These are phyloP conservation scores for Gaertneriomyces semiglobifer DNA, from an alignment of 192 early-diverging fungal genomes.

Conservation along the genomic window DNA sequence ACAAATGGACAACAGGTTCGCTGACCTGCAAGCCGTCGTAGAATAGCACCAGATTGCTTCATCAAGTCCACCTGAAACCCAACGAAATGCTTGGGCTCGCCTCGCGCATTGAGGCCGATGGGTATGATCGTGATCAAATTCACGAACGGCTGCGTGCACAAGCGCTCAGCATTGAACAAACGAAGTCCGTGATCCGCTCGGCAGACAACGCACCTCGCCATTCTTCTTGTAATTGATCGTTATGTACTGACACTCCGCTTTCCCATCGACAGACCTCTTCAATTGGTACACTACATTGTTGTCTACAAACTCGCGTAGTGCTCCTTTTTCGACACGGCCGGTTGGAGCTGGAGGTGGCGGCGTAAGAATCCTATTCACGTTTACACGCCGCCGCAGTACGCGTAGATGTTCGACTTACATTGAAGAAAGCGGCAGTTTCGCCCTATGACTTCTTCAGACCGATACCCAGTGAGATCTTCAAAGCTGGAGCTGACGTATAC, in stretches of 20 bases:
- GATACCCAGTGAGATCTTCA: slow-evolving; percentile 54
- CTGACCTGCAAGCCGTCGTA: slow-evolving; percentile 48
- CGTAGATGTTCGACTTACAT: slow-evolving; percentile 11
- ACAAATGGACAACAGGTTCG: background rate
- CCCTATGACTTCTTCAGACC: slow-evolving; percentile 30
- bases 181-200: background rate
- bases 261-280: slow-evolving; percentile 43
- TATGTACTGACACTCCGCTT: slow-evolving; percentile 56
- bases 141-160: slow-evolving; percentile 48
- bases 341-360: slow-evolving; percentile 30
- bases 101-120: slow-evolving; percentile 39
- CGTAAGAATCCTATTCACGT: background rate
- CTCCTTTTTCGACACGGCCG: slow-evolving; percentile 50
- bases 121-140: slow-evolving; percentile 67
- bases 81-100: slow-evolving; percentile 46
- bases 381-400: background rate
- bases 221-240: slow-evolving; percentile 65
- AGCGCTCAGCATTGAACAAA: background rate
- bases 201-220: slow-evolving; percentile 43
- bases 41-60: slow-evolving; percentile 55
- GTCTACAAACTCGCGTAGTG: slow-evolving; percentile 51
- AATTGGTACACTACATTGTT: slow-evolving; percentile 54
- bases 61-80: slow-evolving; percentile 65
- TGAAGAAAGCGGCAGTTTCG: slow-evolving; percentile 44
- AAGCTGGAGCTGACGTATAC: slow-evolving; percentile 56